phyloP scores from a whole-genome alignment of 2,329 filamentous ascomycete genomes.

The Taxawa tesnikishii region DNA sequence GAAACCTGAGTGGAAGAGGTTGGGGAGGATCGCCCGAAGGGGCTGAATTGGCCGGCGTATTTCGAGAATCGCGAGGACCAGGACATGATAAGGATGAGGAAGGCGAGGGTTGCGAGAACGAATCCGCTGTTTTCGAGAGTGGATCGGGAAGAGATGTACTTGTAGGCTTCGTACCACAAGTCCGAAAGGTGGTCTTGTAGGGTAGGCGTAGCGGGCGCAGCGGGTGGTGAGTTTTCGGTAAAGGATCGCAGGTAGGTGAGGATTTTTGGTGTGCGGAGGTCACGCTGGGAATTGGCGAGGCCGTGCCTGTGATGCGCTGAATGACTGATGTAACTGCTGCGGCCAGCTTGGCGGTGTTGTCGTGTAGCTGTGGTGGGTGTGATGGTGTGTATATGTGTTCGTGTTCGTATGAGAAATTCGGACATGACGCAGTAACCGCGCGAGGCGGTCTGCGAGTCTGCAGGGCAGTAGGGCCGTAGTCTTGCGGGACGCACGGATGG shows the following conservation, averaged over 20 bases:
- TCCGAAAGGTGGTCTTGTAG: background rate
- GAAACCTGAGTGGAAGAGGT: slow-evolving; percentile 44
- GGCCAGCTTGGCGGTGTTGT: background rate
- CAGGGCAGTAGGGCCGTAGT: too few relatives aligned
- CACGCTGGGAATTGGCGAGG: too few relatives aligned
- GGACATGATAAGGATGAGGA: slow-evolving; percentile 29
- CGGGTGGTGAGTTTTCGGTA: background rate
- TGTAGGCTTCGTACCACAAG: slow-evolving; percentile 8
- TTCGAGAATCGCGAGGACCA: slow-evolving; percentile 34
- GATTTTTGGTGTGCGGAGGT: background rate
- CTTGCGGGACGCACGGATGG: too few relatives aligned
- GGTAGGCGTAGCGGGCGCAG: background rate
- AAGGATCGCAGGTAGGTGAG: background rate
- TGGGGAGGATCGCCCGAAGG: slow-evolving; percentile 31
- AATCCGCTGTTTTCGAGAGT: slow-evolving; percentile 18
- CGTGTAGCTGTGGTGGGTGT: too few relatives aligned
- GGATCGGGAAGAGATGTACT: slow-evolving; percentile 14
- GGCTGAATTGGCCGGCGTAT: slow-evolving; percentile 35
- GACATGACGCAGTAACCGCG: too few relatives aligned
- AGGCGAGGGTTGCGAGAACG: slow-evolving; percentile 16
- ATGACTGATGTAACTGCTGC: background rate
- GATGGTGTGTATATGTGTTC: too few relatives aligned
- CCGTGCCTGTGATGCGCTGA: background rate
- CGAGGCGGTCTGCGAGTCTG: too few relatives aligned
- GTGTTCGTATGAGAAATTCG: too few relatives aligned